Percentiles rank a stretch among this genome's conserved stretches.
These are phyloP conservation scores for Cicer cuneatum DNA, from an alignment of 306 rosid genomes.

Conservation along the genomic window DNA sequence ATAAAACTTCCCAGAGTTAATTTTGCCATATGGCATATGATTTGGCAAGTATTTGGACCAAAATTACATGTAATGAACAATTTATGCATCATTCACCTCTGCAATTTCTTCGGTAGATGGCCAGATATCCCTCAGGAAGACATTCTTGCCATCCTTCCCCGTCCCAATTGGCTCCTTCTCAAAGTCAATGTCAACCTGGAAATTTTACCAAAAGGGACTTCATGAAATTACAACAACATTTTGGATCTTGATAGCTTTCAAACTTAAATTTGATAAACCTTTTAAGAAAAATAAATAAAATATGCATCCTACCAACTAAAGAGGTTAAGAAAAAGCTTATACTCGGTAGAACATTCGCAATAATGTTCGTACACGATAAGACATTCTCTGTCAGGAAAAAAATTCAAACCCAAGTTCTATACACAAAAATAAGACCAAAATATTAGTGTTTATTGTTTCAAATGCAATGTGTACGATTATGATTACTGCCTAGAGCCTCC, in stretches of 20 bases:
- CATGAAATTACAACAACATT: constrained; percentile 26
- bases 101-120: constrained; percentile 87
- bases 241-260: neutral
- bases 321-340: constrained; percentile 9
- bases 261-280: constrained; percentile 17
- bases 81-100: constrained; percentile 55
- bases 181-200: constrained; percentile 92
- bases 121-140: constrained; percentile 89
- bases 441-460: constrained; percentile 21
- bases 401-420: neutral
- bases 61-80: constrained; percentile 26
- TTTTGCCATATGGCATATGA: constrained; percentile 5
- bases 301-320: constrained; percentile 12
- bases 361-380: neutral
- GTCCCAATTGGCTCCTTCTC: constrained; percentile 90
- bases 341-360: constrained; percentile 14
- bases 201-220: constrained; percentile 25
- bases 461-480: constrained; percentile 11
- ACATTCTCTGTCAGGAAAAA: neutral
- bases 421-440: constrained; percentile 26
- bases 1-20: constrained; percentile 45
- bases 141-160: constrained; percentile 82
- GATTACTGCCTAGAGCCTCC: constrained; percentile 3
- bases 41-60: constrained; percentile 4
- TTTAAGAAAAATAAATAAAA: constrained; percentile 19